These are phyloP conservation scores for Leptographium radiaticola DNA, from an alignment of 2,329 filamentous ascomycete genomes.

Conservation along the genomic window DNA sequence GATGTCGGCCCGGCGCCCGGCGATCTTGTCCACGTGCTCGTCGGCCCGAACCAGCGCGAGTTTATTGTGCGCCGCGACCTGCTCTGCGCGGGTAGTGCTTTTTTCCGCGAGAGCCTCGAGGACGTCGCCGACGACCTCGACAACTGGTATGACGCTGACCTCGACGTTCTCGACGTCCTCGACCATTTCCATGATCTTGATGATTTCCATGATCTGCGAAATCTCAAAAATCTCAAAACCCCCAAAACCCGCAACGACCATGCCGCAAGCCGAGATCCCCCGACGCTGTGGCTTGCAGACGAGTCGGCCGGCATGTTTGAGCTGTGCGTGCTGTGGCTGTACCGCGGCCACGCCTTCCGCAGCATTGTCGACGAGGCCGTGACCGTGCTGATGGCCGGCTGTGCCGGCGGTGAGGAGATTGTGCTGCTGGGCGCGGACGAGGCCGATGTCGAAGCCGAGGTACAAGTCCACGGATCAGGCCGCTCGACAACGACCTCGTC, in stretches of 20 bases:
- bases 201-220: no score
- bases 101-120: constrained; percentile 34
- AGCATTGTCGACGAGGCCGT: constrained; percentile 29
- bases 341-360: constrained; percentile 28
- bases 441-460: not conserved
- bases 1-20: not conserved
- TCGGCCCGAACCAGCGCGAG: constrained; percentile 17
- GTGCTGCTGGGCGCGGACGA: not conserved
- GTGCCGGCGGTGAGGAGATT: not conserved
- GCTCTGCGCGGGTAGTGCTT: constrained; percentile 31
- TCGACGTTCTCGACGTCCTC: not conserved
- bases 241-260: no score
- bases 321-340: constrained; percentile 40
- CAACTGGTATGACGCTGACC: not conserved
- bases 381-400: constrained; percentile 11
- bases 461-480: not conserved
- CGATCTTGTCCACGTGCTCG: constrained; percentile 17
- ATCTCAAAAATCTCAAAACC: no score
- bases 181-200: not conserved
- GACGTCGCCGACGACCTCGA: constrained; percentile 16
- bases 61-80: constrained; percentile 23
- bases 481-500: not conserved
- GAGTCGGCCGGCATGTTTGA: constrained; percentile 39
- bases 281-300: constrained; percentile 26
- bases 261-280: not conserved